Conservation (phyloP, 2,329 filamentous ascomycete species). For the Aspergillus clavatus region DNA sequence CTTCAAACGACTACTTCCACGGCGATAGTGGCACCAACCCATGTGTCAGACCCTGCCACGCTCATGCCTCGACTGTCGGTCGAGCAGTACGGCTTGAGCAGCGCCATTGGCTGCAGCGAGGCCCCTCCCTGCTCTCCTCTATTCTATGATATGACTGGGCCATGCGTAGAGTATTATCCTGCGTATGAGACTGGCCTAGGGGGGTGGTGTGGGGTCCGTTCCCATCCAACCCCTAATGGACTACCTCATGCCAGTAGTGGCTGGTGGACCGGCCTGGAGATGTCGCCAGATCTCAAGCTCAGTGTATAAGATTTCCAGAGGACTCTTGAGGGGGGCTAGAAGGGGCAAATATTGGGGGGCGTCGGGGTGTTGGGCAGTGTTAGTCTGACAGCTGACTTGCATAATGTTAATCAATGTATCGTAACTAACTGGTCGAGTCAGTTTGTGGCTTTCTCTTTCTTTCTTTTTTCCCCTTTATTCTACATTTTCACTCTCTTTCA, state of each 20-base stretch:
- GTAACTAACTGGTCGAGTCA: constrained; percentile 4
- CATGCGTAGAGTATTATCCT: constrained; percentile 12
- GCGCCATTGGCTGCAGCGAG: constrained; percentile 27
- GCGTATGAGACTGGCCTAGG: constrained; percentile 17
- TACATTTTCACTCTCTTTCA: constrained; percentile 3
- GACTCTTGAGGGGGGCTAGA: background rate
- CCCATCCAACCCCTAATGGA: constrained; percentile 9
- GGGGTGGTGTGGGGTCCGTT: constrained; percentile 15
- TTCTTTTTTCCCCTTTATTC: background rate
- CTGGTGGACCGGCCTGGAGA: constrained; percentile 13
- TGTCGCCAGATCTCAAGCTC: constrained; percentile 16
- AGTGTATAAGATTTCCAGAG: constrained; percentile 7
- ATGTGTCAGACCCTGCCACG: constrained; percentile 11
- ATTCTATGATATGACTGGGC: constrained; percentile 25
- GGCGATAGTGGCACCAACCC: constrained; percentile 9
- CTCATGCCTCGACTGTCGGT: constrained; percentile 13
- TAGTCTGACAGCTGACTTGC: constrained; percentile 7
- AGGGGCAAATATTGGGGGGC: constrained; percentile 1
- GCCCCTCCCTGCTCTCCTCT: constrained; percentile 21
- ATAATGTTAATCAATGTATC: constrained; percentile 5
- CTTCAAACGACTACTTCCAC: constrained; percentile 6
- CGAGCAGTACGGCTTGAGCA: constrained; percentile 19
- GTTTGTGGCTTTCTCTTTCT: background rate
- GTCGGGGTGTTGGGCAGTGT: no score
- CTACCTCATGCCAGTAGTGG: constrained; percentile 4